Evolutionary conservation across 2,329 filamentous ascomycete species (phyloP).

Genomic region (Plectosphaerella sp.): DNA sequence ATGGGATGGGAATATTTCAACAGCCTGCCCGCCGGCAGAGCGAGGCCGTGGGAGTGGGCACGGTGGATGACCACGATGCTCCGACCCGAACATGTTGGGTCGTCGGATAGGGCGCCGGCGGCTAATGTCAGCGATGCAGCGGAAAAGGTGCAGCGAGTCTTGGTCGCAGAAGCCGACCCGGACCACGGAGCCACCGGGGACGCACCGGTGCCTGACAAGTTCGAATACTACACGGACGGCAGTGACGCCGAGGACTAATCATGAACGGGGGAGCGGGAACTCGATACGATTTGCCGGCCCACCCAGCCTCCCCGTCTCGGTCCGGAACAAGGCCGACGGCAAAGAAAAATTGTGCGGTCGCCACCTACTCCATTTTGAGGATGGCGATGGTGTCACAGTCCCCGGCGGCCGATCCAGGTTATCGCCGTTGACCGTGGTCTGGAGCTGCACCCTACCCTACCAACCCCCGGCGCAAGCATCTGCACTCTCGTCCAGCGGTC

Average conservation of each 20-base stretch:
- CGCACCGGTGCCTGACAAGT: constrained; percentile 20
- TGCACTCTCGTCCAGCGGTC: background rate
- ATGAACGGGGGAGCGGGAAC: background rate
- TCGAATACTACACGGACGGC: constrained; percentile 29
- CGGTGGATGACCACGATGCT: constrained; percentile 53
- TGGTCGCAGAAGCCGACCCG: constrained; percentile 17
- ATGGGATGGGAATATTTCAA: constrained; percentile 98
- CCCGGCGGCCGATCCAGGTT: no score
- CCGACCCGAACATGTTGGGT: constrained; percentile 18
- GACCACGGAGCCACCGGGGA: constrained; percentile 19
- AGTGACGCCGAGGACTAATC: constrained; percentile 5
- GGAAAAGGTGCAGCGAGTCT: constrained; percentile 6
- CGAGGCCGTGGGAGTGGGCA: constrained; percentile 75
- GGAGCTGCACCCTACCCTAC: background rate
- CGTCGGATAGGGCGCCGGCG: background rate
- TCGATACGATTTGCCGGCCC: background rate
- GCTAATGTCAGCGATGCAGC: constrained; percentile 1
- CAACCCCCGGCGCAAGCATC: background rate
- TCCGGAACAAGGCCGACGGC: background rate
- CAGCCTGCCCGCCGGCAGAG: constrained; percentile 58
- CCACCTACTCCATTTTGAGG: no score
- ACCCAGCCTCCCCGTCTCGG: background rate
- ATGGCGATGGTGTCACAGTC: no score
- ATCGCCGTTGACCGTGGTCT: no score
- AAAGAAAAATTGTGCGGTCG: no score